Evolutionary conservation across 1,139 yeast genomes (phyloP).

Genomic region (Debaryomycetaceae sp.): DNA sequence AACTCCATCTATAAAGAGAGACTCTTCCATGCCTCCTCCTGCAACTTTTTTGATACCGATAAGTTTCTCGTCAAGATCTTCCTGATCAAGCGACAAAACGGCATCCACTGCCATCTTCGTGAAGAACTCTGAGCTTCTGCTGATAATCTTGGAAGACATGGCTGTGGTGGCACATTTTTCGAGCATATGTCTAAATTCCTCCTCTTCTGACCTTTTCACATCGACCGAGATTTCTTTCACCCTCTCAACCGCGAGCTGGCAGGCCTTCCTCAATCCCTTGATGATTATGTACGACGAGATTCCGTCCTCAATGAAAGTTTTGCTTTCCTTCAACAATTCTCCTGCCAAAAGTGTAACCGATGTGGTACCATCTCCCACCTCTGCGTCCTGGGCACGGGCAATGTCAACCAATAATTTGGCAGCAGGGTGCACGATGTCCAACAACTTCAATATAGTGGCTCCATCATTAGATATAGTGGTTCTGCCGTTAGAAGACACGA

Average conservation of each 20-base stretch:
- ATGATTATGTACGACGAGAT: constrained; percentile 85
- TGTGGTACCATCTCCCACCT: constrained; percentile 98
- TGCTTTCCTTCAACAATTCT: constrained; percentile 87
- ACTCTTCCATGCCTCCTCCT: constrained; percentile 96
- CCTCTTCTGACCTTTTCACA: constrained; percentile 45
- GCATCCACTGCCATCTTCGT: constrained; percentile 97
- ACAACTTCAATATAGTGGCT: constrained; percentile 86
- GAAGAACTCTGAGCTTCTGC: constrained; percentile 82
- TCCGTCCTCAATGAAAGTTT: constrained; percentile 90
- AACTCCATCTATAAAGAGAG: constrained; percentile 85
- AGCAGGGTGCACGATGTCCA: constrained; percentile 98
- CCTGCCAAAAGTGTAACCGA: constrained; percentile 94
- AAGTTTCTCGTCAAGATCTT: constrained; percentile 80
- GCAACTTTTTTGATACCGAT: constrained; percentile 94
- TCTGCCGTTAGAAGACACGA: constrained; percentile 77
- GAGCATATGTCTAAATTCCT: constrained; percentile 66
- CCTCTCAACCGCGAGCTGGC: constrained; percentile 68
- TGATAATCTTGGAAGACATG: constrained; percentile 91
- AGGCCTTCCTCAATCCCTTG: constrained; percentile 85
- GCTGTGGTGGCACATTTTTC: constrained; percentile 96
- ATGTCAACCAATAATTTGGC: constrained; percentile 94
- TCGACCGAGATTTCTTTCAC: constrained; percentile 74
- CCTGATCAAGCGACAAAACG: constrained; percentile 78
- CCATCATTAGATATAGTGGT: constrained; percentile 98
- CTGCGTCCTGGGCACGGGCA: constrained; percentile 96